Evolutionary conservation across 352 stramenopile species (phyloP), one percentile per base, ranked within the genome.

Genomic region (Phytophthora fragariaefolia): DNA sequence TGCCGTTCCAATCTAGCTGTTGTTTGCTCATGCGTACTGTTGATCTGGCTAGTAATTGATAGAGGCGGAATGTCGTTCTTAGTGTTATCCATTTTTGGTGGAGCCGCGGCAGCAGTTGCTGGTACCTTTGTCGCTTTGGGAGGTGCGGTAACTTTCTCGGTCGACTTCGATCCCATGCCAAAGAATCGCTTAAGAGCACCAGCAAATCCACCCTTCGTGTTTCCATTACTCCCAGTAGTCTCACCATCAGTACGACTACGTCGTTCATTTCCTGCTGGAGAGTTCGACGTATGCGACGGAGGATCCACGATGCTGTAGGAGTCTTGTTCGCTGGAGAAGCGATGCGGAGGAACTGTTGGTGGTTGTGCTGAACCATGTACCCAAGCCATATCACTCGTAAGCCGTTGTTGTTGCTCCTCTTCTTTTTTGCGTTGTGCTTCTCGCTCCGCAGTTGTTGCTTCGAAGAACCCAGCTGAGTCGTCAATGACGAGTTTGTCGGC

Each of bases 151-250:
- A 32, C 7, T 22, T 69, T 82, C n/a, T 77, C 51, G 6, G 36
- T 5, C 6, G 49, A 23, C 49, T 79, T 85, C 3, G 64, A 65
- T 20, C 55, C 73, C 45, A 92, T 83, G 4, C 82, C 82, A 42
- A 93, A 91, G 7, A 93, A 86, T 0, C 85, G 73, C 65, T 92
- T 92, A 0, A 93, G 45, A 20, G 76, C 83, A 15, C 77, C 75
- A 38, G 78, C 67, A 22, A 93, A 79, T 1, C 85, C 75, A 6
- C 60, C 57, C 17, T 66, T 73, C 8, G 40, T 27, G 12, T 76
- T 66, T 24, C 40, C 56, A 28, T 32, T 56, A 15, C 36, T 53
- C 45, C 57, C 43, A 6, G 27, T 24, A 38, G 20, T 18, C 36
- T 43, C 49, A 30, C 27, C 42, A 34, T 18, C 34, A 47, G 27